phyloP scores from a whole-genome alignment of 371 early-diverging fungal genomes.

The Rhizopus sp. region DNA sequence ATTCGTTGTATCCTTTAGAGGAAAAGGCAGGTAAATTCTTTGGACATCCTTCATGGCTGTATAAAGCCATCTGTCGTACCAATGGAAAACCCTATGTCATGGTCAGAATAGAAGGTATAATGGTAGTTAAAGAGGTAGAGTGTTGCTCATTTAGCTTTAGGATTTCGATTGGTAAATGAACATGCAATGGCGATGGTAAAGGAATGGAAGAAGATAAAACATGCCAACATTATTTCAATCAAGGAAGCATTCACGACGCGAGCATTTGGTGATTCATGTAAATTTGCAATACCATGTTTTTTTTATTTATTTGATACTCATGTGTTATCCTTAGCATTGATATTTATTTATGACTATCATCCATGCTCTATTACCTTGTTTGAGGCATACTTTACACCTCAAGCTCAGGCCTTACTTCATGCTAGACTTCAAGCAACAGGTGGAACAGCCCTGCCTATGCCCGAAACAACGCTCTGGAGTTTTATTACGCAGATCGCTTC shows the following conservation, averaged over 20 bases:
- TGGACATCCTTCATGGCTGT: constrained; percentile 71
- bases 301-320: not conserved
- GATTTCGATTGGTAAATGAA: constrained; percentile 74
- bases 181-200: constrained; percentile 78
- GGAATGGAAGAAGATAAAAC: constrained; percentile 75
- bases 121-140: constrained; percentile 18
- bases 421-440: constrained; percentile 41
- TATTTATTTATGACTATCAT: constrained; percentile 90
- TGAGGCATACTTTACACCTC: constrained; percentile 66
- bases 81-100: constrained; percentile 82
- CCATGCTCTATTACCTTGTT: constrained; percentile 79
- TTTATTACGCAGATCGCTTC: constrained; percentile 85
- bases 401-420: constrained; percentile 52
- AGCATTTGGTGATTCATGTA: constrained; percentile 90
- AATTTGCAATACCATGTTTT: constrained; percentile 1
- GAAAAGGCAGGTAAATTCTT: constrained; percentile 57
- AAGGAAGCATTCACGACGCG: constrained; percentile 91
- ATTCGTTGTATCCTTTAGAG: constrained; percentile 72
- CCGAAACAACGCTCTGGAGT: constrained; percentile 86
- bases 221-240: constrained; percentile 79
- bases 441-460: constrained; percentile 47
- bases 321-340: constrained; percentile 54
- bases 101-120: constrained; percentile 72
- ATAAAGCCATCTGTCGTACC: constrained; percentile 74
- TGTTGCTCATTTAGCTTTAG: constrained; percentile 21